Evolutionary conservation across 2,329 filamentous ascomycete species (phyloP).

Genomic region (Cercospora sp.): DNA sequence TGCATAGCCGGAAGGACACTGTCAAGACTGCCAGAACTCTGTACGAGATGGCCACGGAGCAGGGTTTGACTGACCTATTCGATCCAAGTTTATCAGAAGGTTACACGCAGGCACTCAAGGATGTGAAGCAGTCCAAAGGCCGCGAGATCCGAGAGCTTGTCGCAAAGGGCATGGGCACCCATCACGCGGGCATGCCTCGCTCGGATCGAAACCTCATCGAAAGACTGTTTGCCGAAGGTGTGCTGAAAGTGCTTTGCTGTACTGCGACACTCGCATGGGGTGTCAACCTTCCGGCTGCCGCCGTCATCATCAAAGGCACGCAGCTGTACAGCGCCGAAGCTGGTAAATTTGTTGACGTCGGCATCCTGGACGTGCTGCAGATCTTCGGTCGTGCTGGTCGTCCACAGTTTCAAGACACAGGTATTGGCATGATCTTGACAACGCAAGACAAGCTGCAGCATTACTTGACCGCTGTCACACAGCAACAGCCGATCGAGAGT

Average conservation of each 20-base stretch:
- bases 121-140: slow-evolving; percentile 83
- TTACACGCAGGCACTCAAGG: slow-evolving; percentile 76
- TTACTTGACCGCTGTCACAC: slow-evolving; percentile 88
- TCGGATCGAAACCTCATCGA: slow-evolving; percentile 96
- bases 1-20: slow-evolving; percentile 94
- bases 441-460: slow-evolving; percentile 91
- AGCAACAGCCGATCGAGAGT: slow-evolving; percentile 97
- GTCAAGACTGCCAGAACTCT: slow-evolving; percentile 83
- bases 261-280: slow-evolving; percentile 97
- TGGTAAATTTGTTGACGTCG: slow-evolving; percentile 93
- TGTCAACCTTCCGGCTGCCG: slow-evolving; percentile 95
- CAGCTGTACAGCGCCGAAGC: slow-evolving; percentile 96
- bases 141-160: slow-evolving; percentile 86
- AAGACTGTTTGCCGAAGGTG: slow-evolving; percentile 81
- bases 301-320: slow-evolving; percentile 96
- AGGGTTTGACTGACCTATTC: slow-evolving; percentile 77
- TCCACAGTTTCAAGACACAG: slow-evolving; percentile 95
- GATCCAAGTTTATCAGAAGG: slow-evolving; percentile 76
- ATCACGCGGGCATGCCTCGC: slow-evolving; percentile 95
- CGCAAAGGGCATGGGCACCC: slow-evolving; percentile 86
- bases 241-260: slow-evolving; percentile 97
- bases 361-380: slow-evolving; percentile 93
- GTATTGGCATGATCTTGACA: slow-evolving; percentile 97
- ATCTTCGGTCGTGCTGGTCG: slow-evolving; percentile 98
- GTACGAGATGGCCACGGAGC: slow-evolving; percentile 80